Base-by-base conservation (phyloP, 768 basidiomycete genomes). In the Boletus tylopilopsis region DNA sequence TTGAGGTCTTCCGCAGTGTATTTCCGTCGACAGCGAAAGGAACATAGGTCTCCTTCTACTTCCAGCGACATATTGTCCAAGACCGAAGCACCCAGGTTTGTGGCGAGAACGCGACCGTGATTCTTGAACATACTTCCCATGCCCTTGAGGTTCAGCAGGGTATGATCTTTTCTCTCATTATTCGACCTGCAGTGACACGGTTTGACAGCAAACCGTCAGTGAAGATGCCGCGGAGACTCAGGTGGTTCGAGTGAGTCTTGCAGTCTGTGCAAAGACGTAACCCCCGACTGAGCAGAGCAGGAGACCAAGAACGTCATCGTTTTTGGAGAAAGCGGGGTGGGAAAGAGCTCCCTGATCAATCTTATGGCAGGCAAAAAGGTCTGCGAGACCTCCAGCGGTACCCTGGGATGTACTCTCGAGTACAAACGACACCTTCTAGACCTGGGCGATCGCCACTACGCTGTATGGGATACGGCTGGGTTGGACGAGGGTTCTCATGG, bases 341-440 rank as follows among this genome's bases (percentile, higher is more conserved):
- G 71, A 16, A 76, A 77, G 52, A 77, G 75, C 50, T 73, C 72
- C 12, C 51, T 76, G n/a, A 60, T 77, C 49, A 77, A 76, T 50
- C 63, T 77, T 60, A 50, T 77, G 18, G 62, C 59, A 3, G 66
- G 64, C 10, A 6, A 33, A 6, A 55, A 55, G 13, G 42, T 60
- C 11, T 69, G 69, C 1, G 41, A 45, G 11, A 62, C 63, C 13
- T 73, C 71, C 5, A 68, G 63, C 36, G 55, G 60, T 4, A 66
- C 68, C 1, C 42, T 53, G 0, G 72, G 73, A 3, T 72, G 68
- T 45, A 76, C 76, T 2, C 67, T 74, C 8, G 45, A 62, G 15
- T 63, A 53, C 38, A 54, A 39, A 8, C 51, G 47, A 4, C 62
- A 73, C 50, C n/a, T 37, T 7, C 21, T 65, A 22, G 44, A 49